Conservation (phyloP, 257 asterid genomes). For the Solanum clarkiae region DNA sequence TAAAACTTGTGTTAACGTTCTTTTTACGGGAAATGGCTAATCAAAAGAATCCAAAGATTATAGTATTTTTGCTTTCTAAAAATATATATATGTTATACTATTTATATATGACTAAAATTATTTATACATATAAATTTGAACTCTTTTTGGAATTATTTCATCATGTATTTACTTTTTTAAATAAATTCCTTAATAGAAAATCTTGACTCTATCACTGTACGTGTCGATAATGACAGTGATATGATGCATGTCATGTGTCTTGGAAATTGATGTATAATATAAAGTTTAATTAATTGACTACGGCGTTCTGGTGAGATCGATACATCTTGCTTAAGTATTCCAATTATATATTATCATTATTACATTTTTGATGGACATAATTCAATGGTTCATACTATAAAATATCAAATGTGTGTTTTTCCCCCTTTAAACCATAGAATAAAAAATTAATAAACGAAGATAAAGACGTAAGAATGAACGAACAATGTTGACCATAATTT, state of each 20-base stretch:
- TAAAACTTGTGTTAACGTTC: neutral
- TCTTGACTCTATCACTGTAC: too few relatives aligned
- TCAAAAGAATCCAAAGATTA: neutral
- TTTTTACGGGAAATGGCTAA: neutral
- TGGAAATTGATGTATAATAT: neutral
- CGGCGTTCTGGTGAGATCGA: neutral
- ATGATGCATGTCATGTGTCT: neutral
- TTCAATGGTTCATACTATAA: neutral
- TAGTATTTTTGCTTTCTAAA: too few relatives aligned
- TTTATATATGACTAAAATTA: too few relatives aligned
- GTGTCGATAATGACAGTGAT: neutral
- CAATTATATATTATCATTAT: neutral
- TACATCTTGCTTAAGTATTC: neutral
- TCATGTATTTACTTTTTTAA: too few relatives aligned
- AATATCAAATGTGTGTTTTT: neutral
- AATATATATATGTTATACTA: too few relatives aligned
- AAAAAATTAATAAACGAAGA: neutral
- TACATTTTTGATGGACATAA: neutral
- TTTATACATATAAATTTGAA: too few relatives aligned
- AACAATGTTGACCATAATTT: neutral
- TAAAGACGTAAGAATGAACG: neutral
- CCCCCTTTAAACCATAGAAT: neutral
- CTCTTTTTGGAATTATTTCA: too few relatives aligned
- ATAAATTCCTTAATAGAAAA: too few relatives aligned
- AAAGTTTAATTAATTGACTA: neutral